Conservation (phyloP, 768 basidiomycete species). For the Leucocoprinus birnbaumii region DNA sequence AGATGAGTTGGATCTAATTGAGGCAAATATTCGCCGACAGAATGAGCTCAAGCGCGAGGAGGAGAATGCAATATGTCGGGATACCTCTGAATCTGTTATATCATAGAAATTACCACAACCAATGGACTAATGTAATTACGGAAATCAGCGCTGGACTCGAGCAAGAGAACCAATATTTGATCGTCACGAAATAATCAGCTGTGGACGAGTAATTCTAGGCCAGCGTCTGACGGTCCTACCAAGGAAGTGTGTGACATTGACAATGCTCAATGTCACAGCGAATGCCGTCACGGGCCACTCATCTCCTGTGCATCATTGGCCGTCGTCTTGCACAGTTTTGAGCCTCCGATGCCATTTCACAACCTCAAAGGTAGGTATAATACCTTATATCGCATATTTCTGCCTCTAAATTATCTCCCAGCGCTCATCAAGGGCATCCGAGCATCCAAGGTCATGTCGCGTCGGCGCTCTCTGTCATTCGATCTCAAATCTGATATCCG, state of each 20-base stretch:
- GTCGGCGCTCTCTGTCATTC: not conserved
- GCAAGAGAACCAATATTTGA: too few species aligned
- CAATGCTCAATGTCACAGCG: not conserved
- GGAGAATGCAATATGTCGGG: not conserved
- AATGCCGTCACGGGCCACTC: not conserved
- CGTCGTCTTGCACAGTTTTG: not conserved
- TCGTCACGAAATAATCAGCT: too few species aligned
- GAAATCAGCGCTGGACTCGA: too few species aligned
- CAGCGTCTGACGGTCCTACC: too few species aligned
- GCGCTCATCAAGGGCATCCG: conserved; percentile 98
- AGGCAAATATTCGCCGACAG: not conserved
- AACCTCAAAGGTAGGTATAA: conserved; percentile 72
- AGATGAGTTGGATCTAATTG: conserved; percentile 1
- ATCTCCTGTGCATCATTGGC: too few species aligned
- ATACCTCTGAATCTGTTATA: too few species aligned
- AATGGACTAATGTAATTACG: too few species aligned
- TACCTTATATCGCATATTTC: not conserved
- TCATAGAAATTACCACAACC: too few species aligned
- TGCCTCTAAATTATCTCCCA: conserved; percentile 31
- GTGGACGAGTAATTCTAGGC: too few species aligned
- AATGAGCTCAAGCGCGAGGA: not conserved
- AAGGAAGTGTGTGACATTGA: too few species aligned
- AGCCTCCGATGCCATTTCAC: conserved; percentile 64
- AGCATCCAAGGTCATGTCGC: conserved; percentile 77
- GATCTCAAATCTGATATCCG: conserved; percentile 15